Conservation (phyloP, 805 yeast species). For the Spathaspora gorwiae region DNA sequence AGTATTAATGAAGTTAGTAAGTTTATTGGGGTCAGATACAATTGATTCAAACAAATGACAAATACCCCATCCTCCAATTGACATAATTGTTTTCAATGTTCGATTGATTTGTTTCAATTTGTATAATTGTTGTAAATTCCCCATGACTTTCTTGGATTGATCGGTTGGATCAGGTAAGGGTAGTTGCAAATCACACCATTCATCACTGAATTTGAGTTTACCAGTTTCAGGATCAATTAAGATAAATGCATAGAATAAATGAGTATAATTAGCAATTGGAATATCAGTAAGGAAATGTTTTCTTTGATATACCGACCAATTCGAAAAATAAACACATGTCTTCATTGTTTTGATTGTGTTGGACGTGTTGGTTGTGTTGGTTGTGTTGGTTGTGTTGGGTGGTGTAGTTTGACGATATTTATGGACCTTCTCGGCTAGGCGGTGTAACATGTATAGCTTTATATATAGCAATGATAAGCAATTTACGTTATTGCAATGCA, state of each 20-base stretch:
- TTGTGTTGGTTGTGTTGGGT: too few relatives aligned
- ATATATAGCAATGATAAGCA: too few relatives aligned
- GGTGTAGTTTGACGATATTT: too few relatives aligned
- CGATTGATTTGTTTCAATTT: conserved; percentile 39
- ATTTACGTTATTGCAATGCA: too few relatives aligned
- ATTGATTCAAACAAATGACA: conserved; percentile 36
- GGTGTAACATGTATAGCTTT: too few relatives aligned
- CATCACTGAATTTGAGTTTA: conserved; percentile 50
- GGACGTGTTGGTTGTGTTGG: neutral
- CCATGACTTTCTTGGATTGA: conserved; percentile 25
- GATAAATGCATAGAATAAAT: conserved; percentile 76
- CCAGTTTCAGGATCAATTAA: conserved; percentile 54
- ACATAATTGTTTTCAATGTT: conserved; percentile 54
- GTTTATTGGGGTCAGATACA: conserved; percentile 13
- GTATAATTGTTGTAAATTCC: conserved; percentile 48
- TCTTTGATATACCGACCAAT: conserved; percentile 40
- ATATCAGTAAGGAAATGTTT: conserved; percentile 58
- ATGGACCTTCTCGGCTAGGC: too few relatives aligned
- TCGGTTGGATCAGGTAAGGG: conserved; percentile 20
- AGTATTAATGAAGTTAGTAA: conserved; percentile 46
- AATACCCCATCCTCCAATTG: conserved; percentile 81
- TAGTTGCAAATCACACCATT: conserved; percentile 59
- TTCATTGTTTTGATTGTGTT: conserved; percentile 5
- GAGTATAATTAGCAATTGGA: conserved; percentile 54
- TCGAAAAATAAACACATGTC: conserved; percentile 47